Conservation (phyloP, 306 rosid genomes). For the Lathyrus sativus region DNA sequence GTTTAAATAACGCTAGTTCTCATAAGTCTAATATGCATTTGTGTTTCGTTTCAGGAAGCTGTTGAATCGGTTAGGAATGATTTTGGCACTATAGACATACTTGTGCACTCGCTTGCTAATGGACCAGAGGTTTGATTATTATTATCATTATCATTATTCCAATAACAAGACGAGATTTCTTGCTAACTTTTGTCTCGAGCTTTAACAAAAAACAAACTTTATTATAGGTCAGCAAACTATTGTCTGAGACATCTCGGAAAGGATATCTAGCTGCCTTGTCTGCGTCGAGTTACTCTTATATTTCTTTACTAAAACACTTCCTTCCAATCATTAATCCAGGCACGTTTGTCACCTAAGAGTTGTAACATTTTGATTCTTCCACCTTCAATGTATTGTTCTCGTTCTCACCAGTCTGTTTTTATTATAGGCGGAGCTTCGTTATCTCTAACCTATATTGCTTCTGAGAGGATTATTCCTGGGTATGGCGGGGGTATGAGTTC, state of each 20-base stretch:
- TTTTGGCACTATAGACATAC: constrained; percentile 93
- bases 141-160: not conserved
- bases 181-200: not conserved
- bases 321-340: constrained; percentile 91
- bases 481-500: constrained; percentile 99
- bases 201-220: constrained; percentile 27
- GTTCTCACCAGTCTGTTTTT: constrained; percentile 24
- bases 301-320: constrained; percentile 85
- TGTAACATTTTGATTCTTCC: constrained; percentile 6
- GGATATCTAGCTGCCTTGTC: constrained; percentile 98
- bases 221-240: constrained; percentile 77
- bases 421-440: constrained; percentile 83
- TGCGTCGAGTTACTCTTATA: constrained; percentile 92
- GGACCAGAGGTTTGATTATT: constrained; percentile 76
- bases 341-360: constrained; percentile 27
- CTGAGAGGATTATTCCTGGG: constrained; percentile 97
- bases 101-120: constrained; percentile 99
- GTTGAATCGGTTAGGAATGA: constrained; percentile 83
- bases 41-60: constrained; percentile 69
- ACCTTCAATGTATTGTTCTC: not conserved
- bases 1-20: not conserved
- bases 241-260: constrained; percentile 91
- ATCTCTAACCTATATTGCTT: constrained; percentile 94
- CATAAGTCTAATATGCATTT: constrained; percentile 16
- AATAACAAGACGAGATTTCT: not conserved